Base-by-base conservation (phyloP, 2,329 filamentous ascomycete species). In the Calonectria honghensis region DNA sequence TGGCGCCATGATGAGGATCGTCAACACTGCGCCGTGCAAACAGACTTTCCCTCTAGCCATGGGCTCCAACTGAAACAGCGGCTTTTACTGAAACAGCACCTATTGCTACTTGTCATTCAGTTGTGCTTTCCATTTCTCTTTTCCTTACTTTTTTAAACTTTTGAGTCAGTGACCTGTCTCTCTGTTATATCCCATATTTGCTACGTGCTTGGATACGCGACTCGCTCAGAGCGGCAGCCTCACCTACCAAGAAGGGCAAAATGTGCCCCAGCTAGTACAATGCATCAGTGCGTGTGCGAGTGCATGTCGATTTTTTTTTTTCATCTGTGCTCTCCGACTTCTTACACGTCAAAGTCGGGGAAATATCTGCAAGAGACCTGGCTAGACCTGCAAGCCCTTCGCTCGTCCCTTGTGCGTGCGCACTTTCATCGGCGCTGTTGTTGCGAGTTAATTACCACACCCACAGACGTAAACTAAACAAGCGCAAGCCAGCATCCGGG, bases 1-100 rank as follows among this genome's bases (percentile, higher is more conserved):
- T 54, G 57, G 45, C 45, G 51, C 61, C 39, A 70, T 73, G 59
- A 59, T 45, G 71, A 73, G 41, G 57, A 63, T 69, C 59, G 65
- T 73, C 70, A 63, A 27, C 13, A 63, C 57, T 63, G 39, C 57
- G 57, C 57, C 57, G 35, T 63, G 57, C 24, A 63, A 48, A 65
- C 61, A 65, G 41, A 32, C 37, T 45, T 48, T 57, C 27, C 45
- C 27, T 70, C 50, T 39, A 51, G 35, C 68, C 54, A 71, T 52
- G 29, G 61, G 51, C 50, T 31, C 41, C 57, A 63, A 66, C 67
- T 70, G 72, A 73, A 70, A 73, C 72, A 35, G 29, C 27, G 29
- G 45, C 11, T 29, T 24, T 57, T 54, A 41, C 57, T 67, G 51
- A 73, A 61, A 70, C 50, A 18, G n/a, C 31, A 45, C 29, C 6